Evolutionary conservation across 31 red algal species (phyloP).

Genomic region (Porphyra umbilicalis): DNA sequence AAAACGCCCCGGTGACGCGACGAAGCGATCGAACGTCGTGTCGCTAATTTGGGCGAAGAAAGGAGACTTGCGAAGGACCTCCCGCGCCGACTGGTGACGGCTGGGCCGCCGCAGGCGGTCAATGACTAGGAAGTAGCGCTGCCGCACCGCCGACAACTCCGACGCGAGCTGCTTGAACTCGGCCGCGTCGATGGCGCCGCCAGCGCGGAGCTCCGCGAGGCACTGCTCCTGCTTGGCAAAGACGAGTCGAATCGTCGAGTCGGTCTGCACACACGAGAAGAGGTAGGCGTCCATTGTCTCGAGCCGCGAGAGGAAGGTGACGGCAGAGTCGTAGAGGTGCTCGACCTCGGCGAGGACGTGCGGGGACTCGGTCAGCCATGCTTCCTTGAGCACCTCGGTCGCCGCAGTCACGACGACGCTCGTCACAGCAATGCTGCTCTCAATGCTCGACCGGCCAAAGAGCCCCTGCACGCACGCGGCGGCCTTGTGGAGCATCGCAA

Average conservation of each 20-base stretch:
- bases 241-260: neutral
- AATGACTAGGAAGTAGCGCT: constrained; percentile 13
- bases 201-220: neutral
- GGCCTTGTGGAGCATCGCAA: neutral
- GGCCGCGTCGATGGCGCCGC: neutral
- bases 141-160: constrained; percentile 5
- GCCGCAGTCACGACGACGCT: neutral
- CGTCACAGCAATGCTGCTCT: neutral
- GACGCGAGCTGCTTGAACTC: neutral
- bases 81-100: constrained; percentile 32
- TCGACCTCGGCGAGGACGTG: neutral
- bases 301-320: neutral
- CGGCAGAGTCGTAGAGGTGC: neutral
- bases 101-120: constrained; percentile 3
- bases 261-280: constrained; percentile 1
- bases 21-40: constrained; percentile 23
- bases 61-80: constrained; percentile 32
- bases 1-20: constrained; percentile 40
- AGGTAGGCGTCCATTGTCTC: neutral
- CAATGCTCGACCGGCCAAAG: neutral
- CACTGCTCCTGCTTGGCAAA: neutral
- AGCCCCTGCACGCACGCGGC: neutral
- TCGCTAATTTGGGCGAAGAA: constrained; percentile 34
- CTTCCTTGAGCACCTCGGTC: neutral
- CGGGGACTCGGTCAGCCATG: neutral